Conservation (phyloP, 805 yeast species). For the Saccharomyces kudriavzevii region DNA sequence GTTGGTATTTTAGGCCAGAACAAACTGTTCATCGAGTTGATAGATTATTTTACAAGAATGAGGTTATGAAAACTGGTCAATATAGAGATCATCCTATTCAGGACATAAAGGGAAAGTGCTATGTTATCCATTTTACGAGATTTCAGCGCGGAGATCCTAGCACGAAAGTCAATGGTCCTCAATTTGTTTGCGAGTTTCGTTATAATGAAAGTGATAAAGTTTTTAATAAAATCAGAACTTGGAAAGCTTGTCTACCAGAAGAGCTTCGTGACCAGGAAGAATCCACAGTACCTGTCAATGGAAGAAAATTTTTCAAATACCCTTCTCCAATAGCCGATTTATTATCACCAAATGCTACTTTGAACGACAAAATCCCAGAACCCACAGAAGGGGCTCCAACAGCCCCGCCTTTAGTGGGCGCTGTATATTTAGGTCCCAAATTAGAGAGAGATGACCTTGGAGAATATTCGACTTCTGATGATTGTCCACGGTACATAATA, state of each 20-base stretch:
- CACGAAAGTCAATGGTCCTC: slow-evolving; percentile 66
- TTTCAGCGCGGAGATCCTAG: slow-evolving; percentile 93
- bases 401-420: slow-evolving; percentile 91
- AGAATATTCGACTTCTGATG: slow-evolving; percentile 49
- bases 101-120: slow-evolving; percentile 88
- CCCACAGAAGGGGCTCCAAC: slow-evolving; percentile 73
- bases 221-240: slow-evolving; percentile 90
- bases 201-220: slow-evolving; percentile 85
- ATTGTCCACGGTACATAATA: slow-evolving; percentile 37
- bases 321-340: slow-evolving; percentile 80
- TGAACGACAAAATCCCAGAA: slow-evolving; percentile 68
- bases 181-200: slow-evolving; percentile 90
- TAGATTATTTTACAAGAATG: slow-evolving; percentile 82
- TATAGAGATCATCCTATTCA: slow-evolving; percentile 86
- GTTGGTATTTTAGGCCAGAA: slow-evolving; percentile 97
- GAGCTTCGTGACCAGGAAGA: slow-evolving; percentile 83
- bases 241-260: slow-evolving; percentile 98
- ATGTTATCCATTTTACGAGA: slow-evolving; percentile 88
- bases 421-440: slow-evolving; percentile 72
- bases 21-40: slow-evolving; percentile 94
- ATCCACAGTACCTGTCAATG: slow-evolving; percentile 62
- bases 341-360: slow-evolving; percentile 68
- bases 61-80: slow-evolving; percentile 94
- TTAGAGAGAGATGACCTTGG: slow-evolving; percentile 78
- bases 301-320: slow-evolving; percentile 59